Percentiles rank a stretch among this genome's conserved stretches.
These are phyloP conservation scores for Heliosperma pusillum DNA, from an alignment of 148 eudicot genomes.

Conservation along the genomic window DNA sequence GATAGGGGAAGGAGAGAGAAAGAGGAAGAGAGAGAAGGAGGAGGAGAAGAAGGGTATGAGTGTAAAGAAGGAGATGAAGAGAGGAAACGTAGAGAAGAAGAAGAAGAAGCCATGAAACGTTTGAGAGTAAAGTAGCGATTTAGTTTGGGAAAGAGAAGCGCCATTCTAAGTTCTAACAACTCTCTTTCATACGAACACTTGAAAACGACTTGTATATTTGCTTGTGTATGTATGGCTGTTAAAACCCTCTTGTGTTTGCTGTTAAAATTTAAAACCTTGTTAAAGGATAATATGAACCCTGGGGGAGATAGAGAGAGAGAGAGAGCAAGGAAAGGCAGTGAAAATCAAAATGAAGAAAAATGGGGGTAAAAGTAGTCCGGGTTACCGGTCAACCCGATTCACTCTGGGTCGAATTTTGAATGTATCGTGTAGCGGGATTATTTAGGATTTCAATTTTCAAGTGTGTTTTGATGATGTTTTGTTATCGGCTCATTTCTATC, in stretches of 20 bases:
- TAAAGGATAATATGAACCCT: neutral
- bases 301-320: no score
- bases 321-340: no score
- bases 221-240: no score
- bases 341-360: no score
- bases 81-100: constrained; percentile 8
- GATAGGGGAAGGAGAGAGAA: constrained; percentile 10
- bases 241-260: neutral
- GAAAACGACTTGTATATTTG: neutral
- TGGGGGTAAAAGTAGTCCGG: no score
- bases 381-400: no score
- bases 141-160: constrained; percentile 35
- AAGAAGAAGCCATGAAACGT: constrained; percentile 44
- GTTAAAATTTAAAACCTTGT: no score
- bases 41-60: constrained; percentile 23
- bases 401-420: no score
- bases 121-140: constrained; percentile 31
- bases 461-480: no score
- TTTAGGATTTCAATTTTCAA: no score
- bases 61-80: constrained; percentile 26
- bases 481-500: no score
- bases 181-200: neutral
- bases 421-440: no score
- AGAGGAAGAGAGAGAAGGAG: constrained; percentile 20
- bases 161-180: constrained; percentile 35